Evolutionary conservation across 2,329 filamentous ascomycete genomes (phyloP), one percentile per base, ranked within the genome.

Genomic region (Coniochaeta ligniaria): DNA sequence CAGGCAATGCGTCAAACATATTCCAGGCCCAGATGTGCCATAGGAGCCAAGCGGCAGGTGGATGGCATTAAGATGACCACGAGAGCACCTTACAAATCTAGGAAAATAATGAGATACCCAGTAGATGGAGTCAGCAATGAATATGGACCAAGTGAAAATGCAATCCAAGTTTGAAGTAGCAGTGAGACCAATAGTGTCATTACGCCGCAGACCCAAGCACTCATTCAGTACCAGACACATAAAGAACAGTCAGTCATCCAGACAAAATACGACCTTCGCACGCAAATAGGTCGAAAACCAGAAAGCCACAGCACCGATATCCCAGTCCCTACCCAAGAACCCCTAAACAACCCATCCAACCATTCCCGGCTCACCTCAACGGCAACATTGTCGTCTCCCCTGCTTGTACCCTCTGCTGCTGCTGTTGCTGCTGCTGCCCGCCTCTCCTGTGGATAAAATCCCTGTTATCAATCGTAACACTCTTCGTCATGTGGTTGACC

Each of bases 401-500:
- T 1, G 43, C 24, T 20, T 41, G 22, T 28, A 36, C 5, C 17
- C 54, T 47, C 31, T 26, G 33, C 36, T 61, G 26, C 3, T 33
- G 5, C n/a, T 50, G 26, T 16, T 59, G 61, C 41, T 63, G 61
- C 60, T 66, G 65, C 43, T 71, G 69, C 66, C 71, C 74, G 54
- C 70, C 72, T 59, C 66, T 70, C 66, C 78, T 72, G 62, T 70
- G 71, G 66, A 90, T 90, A 71, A 88, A 95, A 75, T 95, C 90
- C 66, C 80, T 81, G 76, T 95, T 95, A 75, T 95, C 91, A 64
- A 95, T 92, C 59, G 91, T 92, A 24, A 95, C 90, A 74, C 90
- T 93, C 84, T 94, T 95, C 63, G 91, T 95, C 87, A 98, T 99
- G 75, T 99, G 94, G 76, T 96, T 98, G 73, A 99, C 95, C 81